A percentile compares a stretch with the other conserved stretches of the same genome.
These are phyloP conservation scores for Trypanosoma avium DNA, from an alignment of 208 protist genomes.

Conservation along the genomic window DNA sequence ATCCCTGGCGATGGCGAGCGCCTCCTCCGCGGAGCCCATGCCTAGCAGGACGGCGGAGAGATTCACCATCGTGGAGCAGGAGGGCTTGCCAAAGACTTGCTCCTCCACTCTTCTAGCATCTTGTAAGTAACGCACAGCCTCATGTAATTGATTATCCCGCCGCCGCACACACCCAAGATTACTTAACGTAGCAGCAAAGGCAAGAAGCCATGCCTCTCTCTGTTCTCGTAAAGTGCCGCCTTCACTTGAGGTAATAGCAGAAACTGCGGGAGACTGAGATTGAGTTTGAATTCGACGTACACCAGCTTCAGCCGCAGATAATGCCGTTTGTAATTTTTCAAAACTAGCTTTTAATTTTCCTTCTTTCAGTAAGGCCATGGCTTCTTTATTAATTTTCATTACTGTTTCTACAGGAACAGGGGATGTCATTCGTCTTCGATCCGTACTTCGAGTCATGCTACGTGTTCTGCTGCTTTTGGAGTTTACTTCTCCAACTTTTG, in stretches of 20 bases:
- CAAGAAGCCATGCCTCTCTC: conserved; percentile 57
- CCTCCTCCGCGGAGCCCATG: conserved; percentile 44
- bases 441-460: background rate
- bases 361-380: conserved; percentile 58
- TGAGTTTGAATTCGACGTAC: conserved; percentile 4
- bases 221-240: background rate
- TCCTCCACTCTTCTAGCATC: conserved; percentile 58
- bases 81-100: conserved; percentile 59
- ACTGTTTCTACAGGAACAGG: conserved; percentile 33
- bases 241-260: no score
- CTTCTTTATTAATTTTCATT: conserved; percentile 61
- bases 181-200: conserved; percentile 70
- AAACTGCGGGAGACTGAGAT: no score
- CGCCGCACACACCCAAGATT: conserved; percentile 83
- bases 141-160: conserved; percentile 40
- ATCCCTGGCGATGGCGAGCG: conserved; percentile 60
- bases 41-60: conserved; percentile 76
- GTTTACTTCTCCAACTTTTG: background rate
- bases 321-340: conserved; percentile 29
- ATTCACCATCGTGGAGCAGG: conserved; percentile 88
- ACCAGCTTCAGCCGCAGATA: conserved; percentile 29
- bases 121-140: conserved; percentile 48
- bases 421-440: background rate
- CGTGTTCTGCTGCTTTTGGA: background rate
- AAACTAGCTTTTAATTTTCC: conserved; percentile 46